A percentile compares a stretch with the other conserved stretches of the same genome.
Evolutionary conservation across 352 stramenopile genomes (phyloP).

Genomic region (Pythium guiyangense): DNA sequence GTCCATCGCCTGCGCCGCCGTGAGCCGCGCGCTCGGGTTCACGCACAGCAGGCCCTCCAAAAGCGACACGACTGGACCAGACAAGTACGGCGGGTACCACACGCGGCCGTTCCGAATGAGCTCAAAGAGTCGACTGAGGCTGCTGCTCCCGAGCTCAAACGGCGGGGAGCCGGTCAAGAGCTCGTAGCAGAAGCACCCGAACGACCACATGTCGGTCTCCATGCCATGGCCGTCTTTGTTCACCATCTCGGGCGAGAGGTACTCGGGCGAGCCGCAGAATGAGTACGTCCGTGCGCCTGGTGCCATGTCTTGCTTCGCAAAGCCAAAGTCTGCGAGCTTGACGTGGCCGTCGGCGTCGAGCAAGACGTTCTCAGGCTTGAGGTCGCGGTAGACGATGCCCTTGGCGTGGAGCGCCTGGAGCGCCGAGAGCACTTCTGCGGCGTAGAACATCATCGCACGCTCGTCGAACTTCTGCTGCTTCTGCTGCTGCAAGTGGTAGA

Average conservation of each 20-base stretch:
- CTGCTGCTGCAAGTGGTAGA: slow-evolving; percentile 84
- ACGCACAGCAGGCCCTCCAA: slow-evolving; percentile 50
- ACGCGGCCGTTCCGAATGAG: slow-evolving; percentile 53
- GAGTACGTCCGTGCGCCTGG: slow-evolving; percentile 59
- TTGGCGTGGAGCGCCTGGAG: slow-evolving; percentile 55
- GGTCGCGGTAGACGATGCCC: slow-evolving; percentile 62
- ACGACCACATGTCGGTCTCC: slow-evolving; percentile 85
- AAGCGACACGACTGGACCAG: slow-evolving; percentile 32
- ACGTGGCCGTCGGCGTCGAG: slow-evolving; percentile 73
- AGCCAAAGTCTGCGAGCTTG: slow-evolving; percentile 82
- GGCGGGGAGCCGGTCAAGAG: slow-evolving; percentile 65
- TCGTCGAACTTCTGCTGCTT: slow-evolving; percentile 65
- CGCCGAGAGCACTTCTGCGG: slow-evolving; percentile 62
- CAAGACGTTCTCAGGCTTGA: slow-evolving; percentile 80
- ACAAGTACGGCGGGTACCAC: slow-evolving; percentile 68
- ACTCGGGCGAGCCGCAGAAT: slow-evolving; percentile 83
- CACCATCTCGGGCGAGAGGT: slow-evolving; percentile 86
- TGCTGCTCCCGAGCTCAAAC: slow-evolving; percentile 58
- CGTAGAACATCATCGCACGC: slow-evolving; percentile 60
- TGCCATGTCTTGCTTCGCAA: slow-evolving; percentile 69
- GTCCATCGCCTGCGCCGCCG: slow-evolving; percentile 56
- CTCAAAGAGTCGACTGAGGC: slow-evolving; percentile 58
- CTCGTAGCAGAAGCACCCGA: slow-evolving; percentile 84
- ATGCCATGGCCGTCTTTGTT: slow-evolving; percentile 61
- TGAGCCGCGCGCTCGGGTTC: slow-evolving; percentile 42